Percentiles rank a stretch among this genome's conserved stretches.
Conservation (phyloP, 2,329 filamentous ascomycete genomes). For the Beauveria australis region DNA sequence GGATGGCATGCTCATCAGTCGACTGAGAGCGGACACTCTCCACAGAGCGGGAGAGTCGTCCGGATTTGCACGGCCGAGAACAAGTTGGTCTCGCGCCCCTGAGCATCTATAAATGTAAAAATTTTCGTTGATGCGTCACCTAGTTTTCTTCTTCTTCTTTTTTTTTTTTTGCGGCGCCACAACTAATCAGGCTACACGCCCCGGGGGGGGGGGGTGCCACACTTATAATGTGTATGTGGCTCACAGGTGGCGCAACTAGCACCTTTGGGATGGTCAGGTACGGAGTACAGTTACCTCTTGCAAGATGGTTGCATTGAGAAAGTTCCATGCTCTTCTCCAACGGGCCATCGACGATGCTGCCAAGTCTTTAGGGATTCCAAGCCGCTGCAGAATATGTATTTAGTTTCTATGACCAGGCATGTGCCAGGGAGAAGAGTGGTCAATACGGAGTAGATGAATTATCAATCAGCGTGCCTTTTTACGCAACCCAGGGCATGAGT, state of each 20-base stretch:
- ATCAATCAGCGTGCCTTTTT: background rate
- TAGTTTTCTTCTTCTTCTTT: background rate
- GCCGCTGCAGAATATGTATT: background rate
- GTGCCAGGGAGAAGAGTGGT: no score
- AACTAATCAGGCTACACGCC: background rate
- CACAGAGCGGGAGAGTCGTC: background rate
- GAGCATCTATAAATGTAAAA: background rate
- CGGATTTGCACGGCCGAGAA: background rate
- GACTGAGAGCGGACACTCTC: background rate
- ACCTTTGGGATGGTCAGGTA: background rate
- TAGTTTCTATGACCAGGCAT: background rate
- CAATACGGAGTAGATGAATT: background rate
- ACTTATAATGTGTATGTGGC: background rate
- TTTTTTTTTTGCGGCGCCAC: background rate
- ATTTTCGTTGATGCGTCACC: background rate
- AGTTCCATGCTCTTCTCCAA: background rate
- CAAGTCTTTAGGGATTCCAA: background rate
- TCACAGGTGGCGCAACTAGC: slow-evolving; percentile 1
- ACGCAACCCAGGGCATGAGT: background rate
- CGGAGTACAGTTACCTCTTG: background rate
- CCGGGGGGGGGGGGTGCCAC: no score
- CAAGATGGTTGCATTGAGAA: background rate
- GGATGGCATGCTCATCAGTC: background rate
- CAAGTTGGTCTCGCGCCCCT: background rate
- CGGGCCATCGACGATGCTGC: no score